Evolutionary conservation across 1,139 yeast genomes (phyloP), one percentile per base, ranked within the genome.

Genomic region (Blastobotrys ciferrii): DNA sequence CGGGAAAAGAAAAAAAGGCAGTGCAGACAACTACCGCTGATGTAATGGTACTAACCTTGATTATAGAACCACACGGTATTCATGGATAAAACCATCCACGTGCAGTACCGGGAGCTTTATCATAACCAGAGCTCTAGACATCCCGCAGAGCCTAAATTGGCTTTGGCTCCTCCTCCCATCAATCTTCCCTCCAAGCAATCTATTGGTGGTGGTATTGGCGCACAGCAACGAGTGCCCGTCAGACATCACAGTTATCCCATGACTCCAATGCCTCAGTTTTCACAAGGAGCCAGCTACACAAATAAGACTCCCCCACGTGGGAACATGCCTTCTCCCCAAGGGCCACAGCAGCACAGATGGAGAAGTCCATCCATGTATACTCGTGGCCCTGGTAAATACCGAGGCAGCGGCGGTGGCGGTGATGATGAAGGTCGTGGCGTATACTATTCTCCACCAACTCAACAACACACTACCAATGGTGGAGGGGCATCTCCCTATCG

Each of bases 1-100:
- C n/a, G n/a, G n/a, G n/a, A n/a, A n/a, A n/a, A n/a, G n/a, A n/a
- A n/a, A n/a, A n/a, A n/a, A n/a, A n/a, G n/a, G n/a, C n/a, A n/a
- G n/a, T n/a, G n/a, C n/a, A n/a, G n/a, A n/a, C n/a, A n/a, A n/a
- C n/a, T n/a, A n/a, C n/a, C n/a, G n/a, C n/a, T n/a, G n/a, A 23
- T 23, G 28, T 6, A 23, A 5, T 5, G 9, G 9, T 17, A 5
- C 38, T 33, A 15, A 33, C 38, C 3, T 4, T 13, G 9, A 33
- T 33, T 14, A 6, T 33, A 33, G 62, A 87, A 87, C 61, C 95
- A 87, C 66, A 76, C 94, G 1, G 77, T 82, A 66, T 80, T 87
- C 59, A 70, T 79, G 59, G 81, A 79, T 47, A 82, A 78, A 64
- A 84, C 92, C 3, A 84, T 87, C 74, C 92, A 85, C 67, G 95